phyloP scores from a whole-genome alignment of 305 asterid genomes.

The Plantago coronopus region DNA sequence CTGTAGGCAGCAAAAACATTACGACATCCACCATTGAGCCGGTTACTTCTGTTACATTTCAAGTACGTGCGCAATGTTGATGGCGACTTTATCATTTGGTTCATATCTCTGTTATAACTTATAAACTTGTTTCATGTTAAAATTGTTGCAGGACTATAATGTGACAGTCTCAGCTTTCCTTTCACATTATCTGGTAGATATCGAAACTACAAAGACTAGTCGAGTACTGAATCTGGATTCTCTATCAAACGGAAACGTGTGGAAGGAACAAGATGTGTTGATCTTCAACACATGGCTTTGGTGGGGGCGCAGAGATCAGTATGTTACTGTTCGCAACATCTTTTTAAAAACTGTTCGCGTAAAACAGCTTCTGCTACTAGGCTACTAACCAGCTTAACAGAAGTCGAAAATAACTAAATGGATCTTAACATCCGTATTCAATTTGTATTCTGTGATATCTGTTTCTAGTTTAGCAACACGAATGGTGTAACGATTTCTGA shows the following conservation, averaged over 20 bases:
- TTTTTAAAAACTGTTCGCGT: not conserved
- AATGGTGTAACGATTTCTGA: not conserved
- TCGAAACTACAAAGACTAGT: not conserved
- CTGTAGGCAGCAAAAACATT: not conserved
- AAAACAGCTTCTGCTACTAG: no score
- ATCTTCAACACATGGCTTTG: slow-evolving; percentile 13
- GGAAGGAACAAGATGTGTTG: slow-evolving; percentile 10
- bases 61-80: not conserved
- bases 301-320: slow-evolving; percentile 4
- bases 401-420: no score
- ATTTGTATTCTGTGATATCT: no score
- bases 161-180: slow-evolving; percentile 8
- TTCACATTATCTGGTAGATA: slow-evolving; percentile 8
- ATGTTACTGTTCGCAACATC: not conserved
- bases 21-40: not conserved
- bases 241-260: not conserved
- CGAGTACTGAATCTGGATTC: slow-evolving; percentile 6
- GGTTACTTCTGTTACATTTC: not conserved
- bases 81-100: not conserved
- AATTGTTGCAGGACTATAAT: slow-evolving; percentile 7
- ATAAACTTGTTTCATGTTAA: not conserved
- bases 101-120: not conserved
- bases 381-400: no score
- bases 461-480: no score
- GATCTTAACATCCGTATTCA: no score